Evolutionary conservation across 805 yeast species (phyloP), one percentile per base, ranked within the genome.

Genomic region (Candida silvicultrix): DNA sequence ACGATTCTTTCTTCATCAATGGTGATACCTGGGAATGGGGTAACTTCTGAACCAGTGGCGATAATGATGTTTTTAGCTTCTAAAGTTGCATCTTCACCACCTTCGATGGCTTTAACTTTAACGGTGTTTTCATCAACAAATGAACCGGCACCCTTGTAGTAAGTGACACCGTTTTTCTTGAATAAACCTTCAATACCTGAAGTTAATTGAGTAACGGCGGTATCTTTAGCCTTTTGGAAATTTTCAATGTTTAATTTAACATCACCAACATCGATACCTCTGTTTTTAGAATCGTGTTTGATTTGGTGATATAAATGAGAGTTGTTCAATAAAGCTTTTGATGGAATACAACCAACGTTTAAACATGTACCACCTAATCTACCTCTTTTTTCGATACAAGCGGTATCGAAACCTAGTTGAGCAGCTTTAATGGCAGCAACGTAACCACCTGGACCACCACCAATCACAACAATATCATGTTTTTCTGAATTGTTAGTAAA

Each of bases 401-500:
- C 99, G 45, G 97, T 89, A 69, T 90, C 83, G 59, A 75, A 78
- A 38, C 97, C 97, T 50, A 90, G 76, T 75, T 94, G 99, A 43
- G 99, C 99, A 49, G 97, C 97, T 70, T 89, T 92, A 68, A 94
- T 94, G 62, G 99, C 99, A 46, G 97, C 98, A 59, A 94, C 94
- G 68, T 94, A 94, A 52, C 99, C 99, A 69, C 98, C 99, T 57
- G 99, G 99, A 49, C 99, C 99, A 60, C 97, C 98, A 57, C 99
- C 99, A 63, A 94, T 85, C 58, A 94, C 88, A 45, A 92, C 95
- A 45, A 94, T 80, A 62, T 94, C 98, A 65, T 88, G 94, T 63
- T 83, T 83, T 59, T 72, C 58, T 44, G 20, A 28, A 4, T 8
- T 34, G 46, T 44, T 42, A 42, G 49, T 45, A n/a, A n/a, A n/a